These are phyloP conservation scores for Davidsoniella virescens DNA, from an alignment of 2,329 filamentous ascomycete genomes.

Conservation along the genomic window DNA sequence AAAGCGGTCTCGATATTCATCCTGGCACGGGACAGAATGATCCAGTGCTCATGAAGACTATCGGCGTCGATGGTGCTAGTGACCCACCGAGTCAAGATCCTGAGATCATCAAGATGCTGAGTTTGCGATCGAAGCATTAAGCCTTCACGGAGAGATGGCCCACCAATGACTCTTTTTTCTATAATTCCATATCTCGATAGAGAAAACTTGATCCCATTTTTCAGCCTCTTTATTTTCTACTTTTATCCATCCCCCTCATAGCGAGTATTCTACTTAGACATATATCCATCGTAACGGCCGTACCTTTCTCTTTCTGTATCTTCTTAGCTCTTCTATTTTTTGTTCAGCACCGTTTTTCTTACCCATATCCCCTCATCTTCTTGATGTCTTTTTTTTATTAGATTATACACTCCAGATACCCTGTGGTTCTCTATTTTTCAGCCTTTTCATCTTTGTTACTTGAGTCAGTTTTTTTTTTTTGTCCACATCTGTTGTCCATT, in stretches of 20 bases:
- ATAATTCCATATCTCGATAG: neutral
- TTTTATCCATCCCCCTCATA: neutral
- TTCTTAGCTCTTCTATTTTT: neutral
- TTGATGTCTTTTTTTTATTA: neutral
- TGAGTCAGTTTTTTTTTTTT: no score
- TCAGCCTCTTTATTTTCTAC: neutral
- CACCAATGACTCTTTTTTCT: neutral
- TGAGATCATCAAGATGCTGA: constrained; percentile 18
- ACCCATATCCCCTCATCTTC: neutral
- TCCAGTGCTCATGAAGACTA: constrained; percentile 20
- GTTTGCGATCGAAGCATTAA: constrained; percentile 9
- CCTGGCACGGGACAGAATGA: constrained; percentile 25
- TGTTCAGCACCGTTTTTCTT: neutral
- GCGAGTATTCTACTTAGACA: neutral
- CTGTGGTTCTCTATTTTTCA: no score
- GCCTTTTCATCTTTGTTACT: no score
- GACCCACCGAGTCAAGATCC: constrained; percentile 27
- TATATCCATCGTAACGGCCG: no score
- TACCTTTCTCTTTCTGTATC: no score
- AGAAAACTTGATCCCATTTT: neutral
- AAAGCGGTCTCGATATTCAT: constrained; percentile 24
- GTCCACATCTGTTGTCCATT: no score
- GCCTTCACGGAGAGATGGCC: no score
- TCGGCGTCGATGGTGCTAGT: constrained; percentile 16
- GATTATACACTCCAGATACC: no score